Evolutionary conservation across 257 asterid species (phyloP), one percentile per base, ranked within the genome.

Genomic region (Lavandula angustifolia): DNA sequence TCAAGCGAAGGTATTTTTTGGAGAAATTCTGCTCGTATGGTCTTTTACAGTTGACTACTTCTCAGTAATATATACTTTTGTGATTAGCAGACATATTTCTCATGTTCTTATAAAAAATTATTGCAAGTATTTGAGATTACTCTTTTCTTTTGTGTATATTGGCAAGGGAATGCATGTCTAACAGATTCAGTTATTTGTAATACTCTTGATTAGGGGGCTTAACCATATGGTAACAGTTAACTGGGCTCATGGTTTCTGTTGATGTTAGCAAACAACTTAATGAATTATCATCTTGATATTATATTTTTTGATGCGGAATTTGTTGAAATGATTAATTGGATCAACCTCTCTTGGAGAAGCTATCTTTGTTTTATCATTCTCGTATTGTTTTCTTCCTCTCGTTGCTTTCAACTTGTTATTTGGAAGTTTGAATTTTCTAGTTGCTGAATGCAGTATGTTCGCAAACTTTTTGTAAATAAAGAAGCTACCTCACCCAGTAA

Each of bases 1-100:
- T 80, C 90, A 87, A 77, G 91, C 96, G 54, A 92, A 92, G 99
- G 99, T 87, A 83, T 62, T 31, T 37, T 77, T 49, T 32, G 47
- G 52, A 22, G 22, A 58, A 62, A 29, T 65, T 41, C 41, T 2
- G 62, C 49, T 60, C n/a, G 6, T 69, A 51, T 54, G 50, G 18
- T 54, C 52, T 78, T 48, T 42, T 60, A 41, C 47, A 37, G 53
- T 41, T 37, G 4, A 7, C 58, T 69, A 48, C 56, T 51, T 73
- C 63, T 33, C 50, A 16, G 52, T 37, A 8, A 11, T 37, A 29
- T 17, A n/a, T 35, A 5, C 16, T 37, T 32, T 49, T 13, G 8
- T 49, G 53, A 52, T 33, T 43, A 56, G n/a, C 16, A 35, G 43
- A 46, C 9, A 14, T 44, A 40, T 53, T 7, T 27, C 32, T 54